A percentile compares a stretch with the other conserved stretches of the same genome.
phyloP scores from a whole-genome alignment of 2,329 filamentous ascomycete genomes.

The Rutstroemia sp. region DNA sequence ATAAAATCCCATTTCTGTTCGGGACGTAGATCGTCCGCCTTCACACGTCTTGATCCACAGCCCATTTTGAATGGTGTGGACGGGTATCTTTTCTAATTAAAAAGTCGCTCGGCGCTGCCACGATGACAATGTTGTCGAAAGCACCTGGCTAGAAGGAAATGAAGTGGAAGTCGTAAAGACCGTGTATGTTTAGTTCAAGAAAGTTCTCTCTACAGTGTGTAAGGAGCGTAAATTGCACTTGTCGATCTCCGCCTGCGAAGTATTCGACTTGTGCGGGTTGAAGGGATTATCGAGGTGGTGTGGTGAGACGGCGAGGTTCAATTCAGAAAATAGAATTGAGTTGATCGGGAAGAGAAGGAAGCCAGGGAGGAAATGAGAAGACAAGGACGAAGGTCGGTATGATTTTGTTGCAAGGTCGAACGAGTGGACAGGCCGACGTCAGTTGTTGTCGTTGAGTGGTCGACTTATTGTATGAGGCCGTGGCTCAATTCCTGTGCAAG shows the following conservation, averaged over 20 bases:
- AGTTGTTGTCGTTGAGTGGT: not conserved
- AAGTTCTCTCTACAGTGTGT: slow-evolving; percentile 5
- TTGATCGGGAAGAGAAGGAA: too few species aligned
- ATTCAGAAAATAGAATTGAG: not conserved
- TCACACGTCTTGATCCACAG: slow-evolving; percentile 53
- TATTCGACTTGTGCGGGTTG: slow-evolving; percentile 33
- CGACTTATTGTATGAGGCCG: not conserved
- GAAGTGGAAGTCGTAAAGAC: slow-evolving; percentile 4
- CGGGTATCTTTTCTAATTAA: slow-evolving; percentile 5
- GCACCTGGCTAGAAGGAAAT: slow-evolving; percentile 17
- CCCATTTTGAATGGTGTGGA: slow-evolving; percentile 46
- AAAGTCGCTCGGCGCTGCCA: slow-evolving; percentile 18
- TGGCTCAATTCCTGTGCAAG: not conserved
- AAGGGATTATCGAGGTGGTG: not conserved
- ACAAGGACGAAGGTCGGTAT: not conserved
- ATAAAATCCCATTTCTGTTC: slow-evolving; percentile 97
- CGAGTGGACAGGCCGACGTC: not conserved
- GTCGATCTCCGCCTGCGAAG: slow-evolving; percentile 45
- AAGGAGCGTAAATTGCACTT: slow-evolving; percentile 31
- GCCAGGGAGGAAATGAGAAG: too few species aligned
- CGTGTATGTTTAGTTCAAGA: slow-evolving; percentile 13
- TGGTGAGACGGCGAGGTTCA: not conserved
- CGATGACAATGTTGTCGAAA: slow-evolving; percentile 10
- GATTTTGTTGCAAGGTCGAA: not conserved
- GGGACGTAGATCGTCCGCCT: slow-evolving; percentile 58